Conservation (phyloP, 1,284 basidiomycete genomes). For the Ganoderma multipileum region DNA sequence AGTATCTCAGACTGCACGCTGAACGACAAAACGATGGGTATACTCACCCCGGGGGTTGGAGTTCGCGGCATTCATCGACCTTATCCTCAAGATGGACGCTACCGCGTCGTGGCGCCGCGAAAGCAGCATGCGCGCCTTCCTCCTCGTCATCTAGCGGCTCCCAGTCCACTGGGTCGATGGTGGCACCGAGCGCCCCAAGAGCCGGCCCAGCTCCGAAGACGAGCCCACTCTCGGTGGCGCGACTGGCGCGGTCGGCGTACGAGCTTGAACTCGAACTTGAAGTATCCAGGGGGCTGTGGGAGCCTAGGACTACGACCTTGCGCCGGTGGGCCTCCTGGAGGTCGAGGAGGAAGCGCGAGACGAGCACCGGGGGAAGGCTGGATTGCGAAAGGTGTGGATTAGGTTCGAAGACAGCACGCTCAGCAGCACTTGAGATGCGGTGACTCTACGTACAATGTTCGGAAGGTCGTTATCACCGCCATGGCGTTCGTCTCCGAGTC, state of each 20-base stretch:
- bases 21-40: no score
- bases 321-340: neutral
- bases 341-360: neutral
- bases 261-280: neutral
- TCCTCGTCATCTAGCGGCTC: neutral
- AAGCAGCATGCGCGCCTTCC: neutral
- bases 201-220: neutral
- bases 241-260: no score
- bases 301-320: neutral
- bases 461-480: neutral
- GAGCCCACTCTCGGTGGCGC: no score
- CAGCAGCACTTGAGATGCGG: neutral
- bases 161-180: neutral
- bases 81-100: no score
- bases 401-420: neutral
- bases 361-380: neutral
- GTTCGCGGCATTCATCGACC: no score
- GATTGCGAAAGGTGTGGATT: neutral
- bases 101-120: no score
- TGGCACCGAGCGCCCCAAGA: neutral
- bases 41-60: no score
- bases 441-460: neutral
- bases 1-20: no score
- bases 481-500: neutral
- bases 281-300: neutral